Base-by-base conservation (phyloP, 495 filamentous ascomycete species). In the Aspergillus heteromorphus region DNA sequence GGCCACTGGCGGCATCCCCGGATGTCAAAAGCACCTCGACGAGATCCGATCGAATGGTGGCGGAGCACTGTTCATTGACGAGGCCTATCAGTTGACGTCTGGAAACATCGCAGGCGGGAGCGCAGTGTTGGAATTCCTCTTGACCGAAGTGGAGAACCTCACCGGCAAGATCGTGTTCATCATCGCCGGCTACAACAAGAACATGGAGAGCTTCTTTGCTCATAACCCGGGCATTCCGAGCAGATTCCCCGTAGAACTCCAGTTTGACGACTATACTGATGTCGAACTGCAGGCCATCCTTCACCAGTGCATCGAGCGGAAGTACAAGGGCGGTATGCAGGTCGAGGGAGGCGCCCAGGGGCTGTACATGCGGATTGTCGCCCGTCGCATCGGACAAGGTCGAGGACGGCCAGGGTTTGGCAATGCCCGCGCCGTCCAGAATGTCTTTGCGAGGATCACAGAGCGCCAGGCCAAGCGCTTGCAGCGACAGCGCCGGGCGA, bases 191-290 rank as follows among this genome's bases (percentile, higher is more conserved):
- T 92, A 92, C 79, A 79, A 49, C 43, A 83, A 83, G 51, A 72
- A 86, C 51, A 95, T 95, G 88, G 87, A 92, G 64, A 75, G 73
- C 9, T 89, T 95, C 68, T 90, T 88, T 49, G 79, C 77, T 0
- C 87, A 92, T 56, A 92, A 92, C 52, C 86, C 84, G 1, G 88
- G 89, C 1, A 66, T 93, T 8, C 71, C 80, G 0, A 90, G 87
- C 57, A 83, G 89, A 0, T 80, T 93, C 52, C 89, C 88, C 0
- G 69, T 83, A 36, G 65, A 74, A 16, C 60, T 92, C 19, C 71
- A 79, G 19, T 92, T 92, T 56, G 63, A 79, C 0, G 89, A 92
- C 55, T 92, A 89, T 57, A 66, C 75, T 0, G 85, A 92, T 36
- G 61, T 63, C 0, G 87, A 93, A 60, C 73, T 95, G 0, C 72